Evolutionary conservation across 352 stramenopile species (phyloP), one percentile per base, ranked within the genome.

Genomic region (Aphanomyces invadans): DNA sequence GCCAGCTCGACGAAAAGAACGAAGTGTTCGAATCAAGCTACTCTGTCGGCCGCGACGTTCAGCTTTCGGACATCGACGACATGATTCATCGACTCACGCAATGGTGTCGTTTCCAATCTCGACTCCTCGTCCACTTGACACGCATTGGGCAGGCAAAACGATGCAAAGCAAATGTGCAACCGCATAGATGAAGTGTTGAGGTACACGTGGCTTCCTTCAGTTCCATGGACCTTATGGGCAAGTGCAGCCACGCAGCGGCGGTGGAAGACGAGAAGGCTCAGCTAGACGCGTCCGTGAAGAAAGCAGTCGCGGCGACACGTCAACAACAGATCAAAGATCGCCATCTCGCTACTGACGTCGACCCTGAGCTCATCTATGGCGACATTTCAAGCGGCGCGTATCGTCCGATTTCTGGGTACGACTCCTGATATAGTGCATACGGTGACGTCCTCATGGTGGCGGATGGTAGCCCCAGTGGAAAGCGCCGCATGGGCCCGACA

Each of bases 1-100:
- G 86, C 70, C 96, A 96, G 56, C 70, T 97, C 65, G 84, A 97
- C 67, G 88, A 97, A 56, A 93, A 94, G 69, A 87, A 74, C 39
- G 73, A 83, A 26, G 74, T 74, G 19, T 84, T 95, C 17, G 75
- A 90, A 36, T 81, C 95, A 55, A 96, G 94, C 67, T 95, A 92
- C 69, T 87, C 87, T 0, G 81, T 95, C 19, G 89, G 85, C n/a
- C 83, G 89, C 21, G 89, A 96, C 68, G 92, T 89, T 11, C 78
- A 87, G 62, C 62, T 87, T 65, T 79, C 82, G 11, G 87, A 96
- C 69, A 86, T 97, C 59, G 85, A 89, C 44, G 75, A 70, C 45
- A 96, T 97, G 87, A 95, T 94, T 46, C 68, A 85, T 44, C 95
- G 95, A 71, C 82, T 97, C 29, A 79, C 63, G 2, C 81, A 77